These are phyloP conservation scores for Leccinellum rugosiceps DNA, from an alignment of 768 basidiomycete species.

Conservation along the genomic window DNA sequence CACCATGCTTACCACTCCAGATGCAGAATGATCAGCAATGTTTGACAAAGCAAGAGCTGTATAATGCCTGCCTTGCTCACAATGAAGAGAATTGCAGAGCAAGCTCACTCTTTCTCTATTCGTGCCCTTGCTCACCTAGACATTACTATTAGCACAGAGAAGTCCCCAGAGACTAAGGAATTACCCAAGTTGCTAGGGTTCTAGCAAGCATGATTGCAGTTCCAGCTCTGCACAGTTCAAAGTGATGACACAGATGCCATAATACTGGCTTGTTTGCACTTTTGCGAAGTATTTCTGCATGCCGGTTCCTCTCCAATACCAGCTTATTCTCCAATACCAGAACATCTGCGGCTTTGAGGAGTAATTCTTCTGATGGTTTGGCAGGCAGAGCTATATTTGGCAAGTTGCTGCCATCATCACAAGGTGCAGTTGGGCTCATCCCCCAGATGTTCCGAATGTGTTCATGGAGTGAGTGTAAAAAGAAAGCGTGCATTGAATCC, in stretches of 20 bases:
- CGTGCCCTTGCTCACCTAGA: neutral
- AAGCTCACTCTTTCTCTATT: neutral
- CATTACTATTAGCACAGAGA: neutral
- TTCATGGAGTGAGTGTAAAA: neutral
- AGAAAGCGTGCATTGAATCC: neutral
- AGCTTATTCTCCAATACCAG: neutral
- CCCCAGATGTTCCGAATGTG: neutral
- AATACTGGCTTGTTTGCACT: neutral
- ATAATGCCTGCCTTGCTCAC: neutral
- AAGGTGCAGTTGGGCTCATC: neutral
- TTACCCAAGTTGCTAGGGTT: neutral
- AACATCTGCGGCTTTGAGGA: neutral
- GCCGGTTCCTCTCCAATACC: neutral
- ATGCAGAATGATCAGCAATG: neutral
- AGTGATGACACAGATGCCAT: neutral
- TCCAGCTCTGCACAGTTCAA: neutral
- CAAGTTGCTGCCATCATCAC: neutral
- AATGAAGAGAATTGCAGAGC: neutral
- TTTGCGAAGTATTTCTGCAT: neutral
- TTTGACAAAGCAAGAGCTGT: neutral
- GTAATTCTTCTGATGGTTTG: neutral
- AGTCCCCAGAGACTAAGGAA: neutral
- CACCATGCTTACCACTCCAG: too few relatives aligned
- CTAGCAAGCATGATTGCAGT: neutral
- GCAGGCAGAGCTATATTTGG: neutral